Percentiles rank a stretch among this genome's conserved stretches.
Conservation (phyloP, 352 stramenopile species). For the Phytophthora parvispora region DNA sequence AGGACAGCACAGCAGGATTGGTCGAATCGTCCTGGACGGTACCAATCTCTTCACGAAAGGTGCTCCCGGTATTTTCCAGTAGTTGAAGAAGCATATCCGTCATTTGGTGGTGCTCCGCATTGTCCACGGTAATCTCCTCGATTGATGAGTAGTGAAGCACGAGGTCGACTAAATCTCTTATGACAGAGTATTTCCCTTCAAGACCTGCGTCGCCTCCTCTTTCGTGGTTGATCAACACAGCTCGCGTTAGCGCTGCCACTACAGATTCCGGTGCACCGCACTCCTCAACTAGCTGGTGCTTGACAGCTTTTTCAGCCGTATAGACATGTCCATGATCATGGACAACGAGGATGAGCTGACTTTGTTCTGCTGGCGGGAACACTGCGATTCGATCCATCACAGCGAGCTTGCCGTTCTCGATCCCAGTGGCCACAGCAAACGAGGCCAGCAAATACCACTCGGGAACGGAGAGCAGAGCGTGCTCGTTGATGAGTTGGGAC, state of each 20-base stretch:
- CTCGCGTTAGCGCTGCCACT: constrained; percentile 14
- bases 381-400: constrained; percentile 34
- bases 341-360: constrained; percentile 1
- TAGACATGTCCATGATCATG: not conserved
- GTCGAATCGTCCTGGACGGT: not conserved
- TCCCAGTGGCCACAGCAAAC: constrained; percentile 31
- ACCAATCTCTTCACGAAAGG: not conserved
- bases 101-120: constrained; percentile 13
- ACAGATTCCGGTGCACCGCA: constrained; percentile 18
- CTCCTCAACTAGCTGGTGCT: constrained; percentile 26
- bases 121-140: not conserved
- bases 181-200: not conserved
- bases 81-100: constrained; percentile 10
- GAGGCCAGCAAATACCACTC: constrained; percentile 60
- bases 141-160: constrained; percentile 11
- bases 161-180: constrained; percentile 23
- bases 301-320: constrained; percentile 11
- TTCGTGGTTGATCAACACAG: constrained; percentile 5
- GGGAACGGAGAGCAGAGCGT: constrained; percentile 56
- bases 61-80: not conserved
- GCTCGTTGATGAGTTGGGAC: constrained; percentile 62
- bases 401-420: constrained; percentile 42
- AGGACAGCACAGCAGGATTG: constrained; percentile 11
- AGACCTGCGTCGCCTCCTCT: too few species aligned
- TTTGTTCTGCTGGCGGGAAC: not conserved